Evolutionary conservation across 495 filamentous ascomycete genomes (phyloP).

Genomic region (Talaromyces thailandensis): DNA sequence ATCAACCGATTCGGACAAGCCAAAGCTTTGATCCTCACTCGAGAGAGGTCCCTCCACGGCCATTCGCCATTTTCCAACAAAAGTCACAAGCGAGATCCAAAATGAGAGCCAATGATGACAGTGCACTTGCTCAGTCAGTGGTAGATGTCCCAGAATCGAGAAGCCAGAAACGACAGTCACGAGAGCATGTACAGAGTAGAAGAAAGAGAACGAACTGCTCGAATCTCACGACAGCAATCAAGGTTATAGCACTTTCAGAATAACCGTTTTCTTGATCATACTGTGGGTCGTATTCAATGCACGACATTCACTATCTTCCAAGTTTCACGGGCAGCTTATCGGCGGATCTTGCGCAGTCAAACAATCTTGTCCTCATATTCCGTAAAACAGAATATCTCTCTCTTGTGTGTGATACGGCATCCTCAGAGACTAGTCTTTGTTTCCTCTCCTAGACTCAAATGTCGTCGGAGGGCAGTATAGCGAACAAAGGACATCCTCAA

Average conservation of each 20-base stretch:
- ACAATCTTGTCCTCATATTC: constrained; percentile 4
- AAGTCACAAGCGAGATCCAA: neutral
- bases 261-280: neutral
- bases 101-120: constrained; percentile 3
- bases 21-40: constrained; percentile 95
- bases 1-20: constrained; percentile 57
- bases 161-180: neutral
- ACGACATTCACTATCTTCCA: constrained; percentile 1
- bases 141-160: neutral
- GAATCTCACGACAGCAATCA: neutral
- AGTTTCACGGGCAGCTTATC: constrained; percentile 1
- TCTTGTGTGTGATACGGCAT: constrained; percentile 70
- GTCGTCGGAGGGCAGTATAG: constrained; percentile 45
- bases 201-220: constrained; percentile 3
- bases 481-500: constrained; percentile 82
- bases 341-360: neutral
- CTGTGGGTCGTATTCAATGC: constrained; percentile 1
- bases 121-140: neutral
- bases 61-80: neutral
- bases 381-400: constrained; percentile 11
- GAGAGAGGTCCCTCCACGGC: constrained; percentile 69
- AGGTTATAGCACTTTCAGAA: neutral
- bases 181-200: constrained; percentile 1
- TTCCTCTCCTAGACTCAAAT: constrained; percentile 52
- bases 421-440: constrained; percentile 81